Base-by-base conservation (phyloP, 352 stramenopile species). In the Phytophthora parvispora region DNA sequence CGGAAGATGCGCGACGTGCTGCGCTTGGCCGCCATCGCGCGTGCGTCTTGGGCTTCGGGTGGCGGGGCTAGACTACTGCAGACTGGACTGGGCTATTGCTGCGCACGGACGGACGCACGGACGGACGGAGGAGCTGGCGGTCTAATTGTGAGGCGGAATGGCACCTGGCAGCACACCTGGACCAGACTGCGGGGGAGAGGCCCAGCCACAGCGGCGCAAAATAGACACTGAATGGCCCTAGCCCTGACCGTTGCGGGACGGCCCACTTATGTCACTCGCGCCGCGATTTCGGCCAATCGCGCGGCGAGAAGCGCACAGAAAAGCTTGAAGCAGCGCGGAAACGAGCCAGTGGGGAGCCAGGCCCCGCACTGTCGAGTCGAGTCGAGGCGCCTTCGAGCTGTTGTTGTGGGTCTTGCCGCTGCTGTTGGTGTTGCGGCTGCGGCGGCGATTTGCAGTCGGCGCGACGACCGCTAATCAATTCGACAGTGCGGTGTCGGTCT, bases 1-100 rank as follows among this genome's bases (percentile, higher is more conserved):
- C 78, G 80, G 48, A 89, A 92, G 24, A 87, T 55, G 27, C 84
- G 83, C 66, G 64, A 79, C 40, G 59, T 65, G 48, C 57, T 77
- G 49, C 68, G 68, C 68, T 74, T 77, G 49, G 56, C 56, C 51
- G 67, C 34, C 72, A 79, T 79, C 36, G 50, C 32, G 28, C 28
- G 43, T 60, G n/a, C 53, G 20, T 53, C 40, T 20, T 47, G 29
- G 38, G 13, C 18, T 47, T 12, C n/a, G 10, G 8, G 16, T 18
- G 16, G 32, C 32, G 12, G 16, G 2, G 32, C 32, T 38, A 38
- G 12, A 9, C 32, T 13, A 16, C n/a, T n/a, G n/a, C n/a, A n/a
- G n/a, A n/a, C n/a, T n/a, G n/a, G 31, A 13, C 31, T 38, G 31
- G 9, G 9, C 31, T 36, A 10, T 36, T 36, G 31, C 31, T 36